These are phyloP conservation scores for Diutina pseudorugosa DNA, from an alignment of 1,139 yeast genomes.

Conservation along the genomic window DNA sequence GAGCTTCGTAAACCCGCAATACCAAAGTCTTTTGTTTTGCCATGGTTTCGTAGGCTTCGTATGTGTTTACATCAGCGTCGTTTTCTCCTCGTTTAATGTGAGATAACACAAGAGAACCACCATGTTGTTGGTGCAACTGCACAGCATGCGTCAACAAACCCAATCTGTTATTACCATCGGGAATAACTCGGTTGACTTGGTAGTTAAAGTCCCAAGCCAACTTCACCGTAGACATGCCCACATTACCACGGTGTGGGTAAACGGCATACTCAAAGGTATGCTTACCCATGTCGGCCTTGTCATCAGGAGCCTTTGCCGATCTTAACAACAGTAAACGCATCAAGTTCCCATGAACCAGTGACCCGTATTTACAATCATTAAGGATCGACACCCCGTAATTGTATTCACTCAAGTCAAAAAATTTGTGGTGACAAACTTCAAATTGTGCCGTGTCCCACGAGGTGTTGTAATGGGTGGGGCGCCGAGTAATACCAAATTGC, in stretches of 20 bases:
- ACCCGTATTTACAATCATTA: conserved; percentile 85
- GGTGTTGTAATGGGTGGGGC: conserved; percentile 92
- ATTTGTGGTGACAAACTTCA: conserved; percentile 90
- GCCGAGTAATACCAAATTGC: conserved; percentile 78
- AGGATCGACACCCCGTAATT: conserved; percentile 80
- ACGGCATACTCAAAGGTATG: conserved; percentile 79
- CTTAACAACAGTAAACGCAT: conserved; percentile 76
- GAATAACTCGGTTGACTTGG: conserved; percentile 7
- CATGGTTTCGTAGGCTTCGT: conserved; percentile 23
- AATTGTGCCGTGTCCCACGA: conserved; percentile 95
- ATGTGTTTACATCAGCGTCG: conserved; percentile 41
- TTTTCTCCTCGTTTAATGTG: conserved; percentile 84
- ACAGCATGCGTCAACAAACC: neutral
- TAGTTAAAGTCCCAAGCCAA: conserved; percentile 77
- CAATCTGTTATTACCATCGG: neutral
- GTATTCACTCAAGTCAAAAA: conserved; percentile 81
- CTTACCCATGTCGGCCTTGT: conserved; percentile 83
- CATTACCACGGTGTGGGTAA: conserved; percentile 63
- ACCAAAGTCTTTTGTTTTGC: conserved; percentile 42
- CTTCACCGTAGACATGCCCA: conserved; percentile 53
- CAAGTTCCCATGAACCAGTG: conserved; percentile 78
- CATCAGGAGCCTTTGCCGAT: conserved; percentile 87
- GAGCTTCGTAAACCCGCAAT: conserved; percentile 69
- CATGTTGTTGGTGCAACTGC: conserved; percentile 19
- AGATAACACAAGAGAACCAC: conserved; percentile 51